Percentiles rank a stretch among this genome's conserved stretches.
These are phyloP conservation scores for Aspergillus nidulans DNA, from an alignment of 495 filamentous ascomycete genomes.

Conservation along the genomic window DNA sequence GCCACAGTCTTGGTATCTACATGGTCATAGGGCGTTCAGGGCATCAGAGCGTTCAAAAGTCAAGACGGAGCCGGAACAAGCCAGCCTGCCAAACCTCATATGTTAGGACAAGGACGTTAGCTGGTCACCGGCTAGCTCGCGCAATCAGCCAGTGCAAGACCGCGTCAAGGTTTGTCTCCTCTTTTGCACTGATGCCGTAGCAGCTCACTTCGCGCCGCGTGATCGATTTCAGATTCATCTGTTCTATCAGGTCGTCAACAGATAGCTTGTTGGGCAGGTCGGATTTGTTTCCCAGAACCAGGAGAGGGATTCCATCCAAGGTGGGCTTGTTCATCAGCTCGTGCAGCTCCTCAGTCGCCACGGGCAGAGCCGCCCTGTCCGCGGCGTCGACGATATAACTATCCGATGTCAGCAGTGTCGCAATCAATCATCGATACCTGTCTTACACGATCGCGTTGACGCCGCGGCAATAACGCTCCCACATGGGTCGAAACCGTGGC, in stretches of 20 bases:
- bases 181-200: slow-evolving; percentile 97
- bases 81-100: slow-evolving; percentile 2
- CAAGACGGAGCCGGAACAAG: slow-evolving; percentile 7
- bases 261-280: slow-evolving; percentile 82
- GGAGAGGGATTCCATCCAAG: slow-evolving; percentile 82
- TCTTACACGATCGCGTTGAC: slow-evolving; percentile 94
- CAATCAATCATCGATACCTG: background rate
- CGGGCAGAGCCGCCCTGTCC: slow-evolving; percentile 73
- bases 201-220: slow-evolving; percentile 94
- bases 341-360: slow-evolving; percentile 89
- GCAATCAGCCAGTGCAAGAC: slow-evolving; percentile 97
- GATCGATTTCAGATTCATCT: slow-evolving; percentile 83
- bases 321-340: slow-evolving; percentile 78
- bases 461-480: slow-evolving; percentile 96
- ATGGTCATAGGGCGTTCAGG: slow-evolving; percentile 1
- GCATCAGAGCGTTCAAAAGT: background rate
- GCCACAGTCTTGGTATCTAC: slow-evolving; percentile 21
- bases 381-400: slow-evolving; percentile 95
- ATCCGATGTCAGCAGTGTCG: slow-evolving; percentile 15
- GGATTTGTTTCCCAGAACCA: slow-evolving; percentile 98
- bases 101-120: background rate
- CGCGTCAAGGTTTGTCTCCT: slow-evolving; percentile 97
- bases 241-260: slow-evolving; percentile 93
- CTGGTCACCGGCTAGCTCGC: slow-evolving; percentile 54
- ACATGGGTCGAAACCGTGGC: slow-evolving; percentile 96